Evolutionary conservation across 2,329 filamentous ascomycete genomes (phyloP), one percentile per base, ranked within the genome.

Genomic region (Aureobasidium subglaciale): DNA sequence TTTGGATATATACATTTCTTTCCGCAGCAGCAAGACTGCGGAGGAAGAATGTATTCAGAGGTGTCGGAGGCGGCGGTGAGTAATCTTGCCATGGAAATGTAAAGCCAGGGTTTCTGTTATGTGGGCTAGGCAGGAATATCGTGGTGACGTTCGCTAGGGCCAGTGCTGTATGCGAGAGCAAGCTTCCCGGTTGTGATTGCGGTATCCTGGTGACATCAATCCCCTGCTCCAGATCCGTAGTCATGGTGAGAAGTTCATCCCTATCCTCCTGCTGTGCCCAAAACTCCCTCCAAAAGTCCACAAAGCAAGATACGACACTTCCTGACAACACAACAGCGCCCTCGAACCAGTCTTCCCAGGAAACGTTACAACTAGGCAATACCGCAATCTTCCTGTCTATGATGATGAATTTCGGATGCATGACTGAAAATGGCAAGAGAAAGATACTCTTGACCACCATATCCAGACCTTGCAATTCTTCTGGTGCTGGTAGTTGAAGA

Each of bases 311-410:
- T 0, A 90, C 81, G 0, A 86, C 75, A 0, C 77, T 73, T 0
- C 87, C 88, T 6, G 75, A 75, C 10, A 92, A 70, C 55, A 83
- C 81, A 3, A 92, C 72, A 56, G 85, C 88, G 0, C 85, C 87
- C 67, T 95, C 89, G 24, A 92, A 85, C 89, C 89, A 95, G n/a
- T 82, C 71, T 68, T 93, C 89, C 87, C 87, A 93, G 64, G 86
- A 90, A 4, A 95, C 82, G 63, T 95, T 95, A 69, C 87, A 91
- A 63, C 86, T 90, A 0, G 88, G 88, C 9, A 93, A 69, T 63
- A 86, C 85, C 0, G 86, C 86, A 2, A 72, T 76, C 29, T 74
- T 68, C 0, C 85, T 78, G 66, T 95, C 89, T 1, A 92, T 69
- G 13, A 93, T 76, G 34, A 92, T 76, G 62, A 88, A 92, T 64